Evolutionary conservation across 2,329 filamentous ascomycete species (phyloP).

Genomic region (Xylariaceae sp.): DNA sequence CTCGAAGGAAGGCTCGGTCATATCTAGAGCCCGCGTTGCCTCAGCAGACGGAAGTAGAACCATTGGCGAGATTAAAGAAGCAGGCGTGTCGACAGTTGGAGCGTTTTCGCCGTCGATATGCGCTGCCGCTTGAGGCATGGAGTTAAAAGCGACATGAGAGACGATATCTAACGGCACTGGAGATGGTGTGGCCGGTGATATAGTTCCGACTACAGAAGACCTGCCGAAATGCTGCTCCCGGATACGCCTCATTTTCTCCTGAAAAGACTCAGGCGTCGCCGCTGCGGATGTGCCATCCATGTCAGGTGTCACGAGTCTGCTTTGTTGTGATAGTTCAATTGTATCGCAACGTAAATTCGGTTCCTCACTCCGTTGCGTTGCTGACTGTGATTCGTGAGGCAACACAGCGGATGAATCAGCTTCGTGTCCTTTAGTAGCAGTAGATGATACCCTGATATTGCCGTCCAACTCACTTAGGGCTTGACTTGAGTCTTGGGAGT

Average conservation of each 20-base stretch:
- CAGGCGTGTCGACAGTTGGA: background rate
- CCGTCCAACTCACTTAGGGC: conserved; percentile 37
- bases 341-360: background rate
- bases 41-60: conserved; percentile 25
- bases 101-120: background rate
- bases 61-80: conserved; percentile 9
- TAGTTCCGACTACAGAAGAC: conserved; percentile 2
- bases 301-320: conserved; percentile 8
- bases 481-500: conserved; percentile 35
- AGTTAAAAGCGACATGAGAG: background rate
- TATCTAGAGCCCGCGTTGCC: conserved; percentile 6
- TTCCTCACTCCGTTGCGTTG: background rate
- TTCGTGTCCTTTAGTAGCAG: conserved; percentile 22
- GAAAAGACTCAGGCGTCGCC: conserved; percentile 29
- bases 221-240: conserved; percentile 33
- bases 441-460: conserved; percentile 37
- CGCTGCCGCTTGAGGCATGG: conserved; percentile 17
- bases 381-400: background rate
- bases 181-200: conserved; percentile 9
- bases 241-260: conserved; percentile 35
- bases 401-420: background rate
- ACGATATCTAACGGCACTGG: conserved; percentile 2
- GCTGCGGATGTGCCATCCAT: conserved; percentile 33
- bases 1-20: conserved; percentile 13
- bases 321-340: conserved; percentile 3